phyloP scores from a whole-genome alignment of 306 rosid species.

The Citrullus mucosospermus region DNA sequence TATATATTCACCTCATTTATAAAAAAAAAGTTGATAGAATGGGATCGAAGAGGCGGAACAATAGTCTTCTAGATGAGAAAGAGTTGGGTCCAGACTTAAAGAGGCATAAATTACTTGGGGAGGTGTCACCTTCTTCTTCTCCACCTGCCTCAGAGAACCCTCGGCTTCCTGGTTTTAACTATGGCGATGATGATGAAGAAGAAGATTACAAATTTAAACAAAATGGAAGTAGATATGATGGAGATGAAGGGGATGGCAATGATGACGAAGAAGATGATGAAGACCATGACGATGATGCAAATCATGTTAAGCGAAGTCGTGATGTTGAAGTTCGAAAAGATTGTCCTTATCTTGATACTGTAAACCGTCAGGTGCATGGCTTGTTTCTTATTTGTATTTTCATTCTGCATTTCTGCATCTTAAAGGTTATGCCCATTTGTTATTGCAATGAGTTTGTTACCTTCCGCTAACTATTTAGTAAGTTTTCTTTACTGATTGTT shows the following conservation, averaged over 20 bases:
- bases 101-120: slow-evolving; percentile 14
- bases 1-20: background rate
- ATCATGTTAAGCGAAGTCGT: slow-evolving; percentile 42
- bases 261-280: slow-evolving; percentile 46
- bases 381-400: background rate
- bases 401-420: background rate
- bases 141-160: slow-evolving; percentile 15
- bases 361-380: slow-evolving; percentile 78
- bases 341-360: slow-evolving; percentile 93
- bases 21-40: background rate
- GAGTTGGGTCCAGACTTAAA: slow-evolving; percentile 14
- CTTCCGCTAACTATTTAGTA: background rate
- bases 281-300: slow-evolving; percentile 19
- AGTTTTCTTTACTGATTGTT: background rate
- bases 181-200: slow-evolving; percentile 42
- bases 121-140: slow-evolving; percentile 1
- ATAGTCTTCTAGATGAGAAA: slow-evolving; percentile 6
- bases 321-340: slow-evolving; percentile 83
- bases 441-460: background rate
- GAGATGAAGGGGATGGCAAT: slow-evolving; percentile 22
- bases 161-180: slow-evolving; percentile 39
- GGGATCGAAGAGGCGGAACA: slow-evolving; percentile 23
- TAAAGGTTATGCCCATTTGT: background rate
- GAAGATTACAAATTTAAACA: slow-evolving; percentile 18
- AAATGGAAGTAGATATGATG: slow-evolving; percentile 29